Conservation (phyloP, 1,139 yeast genomes). For the Hyphopichia wangnamkhiaoensis region DNA sequence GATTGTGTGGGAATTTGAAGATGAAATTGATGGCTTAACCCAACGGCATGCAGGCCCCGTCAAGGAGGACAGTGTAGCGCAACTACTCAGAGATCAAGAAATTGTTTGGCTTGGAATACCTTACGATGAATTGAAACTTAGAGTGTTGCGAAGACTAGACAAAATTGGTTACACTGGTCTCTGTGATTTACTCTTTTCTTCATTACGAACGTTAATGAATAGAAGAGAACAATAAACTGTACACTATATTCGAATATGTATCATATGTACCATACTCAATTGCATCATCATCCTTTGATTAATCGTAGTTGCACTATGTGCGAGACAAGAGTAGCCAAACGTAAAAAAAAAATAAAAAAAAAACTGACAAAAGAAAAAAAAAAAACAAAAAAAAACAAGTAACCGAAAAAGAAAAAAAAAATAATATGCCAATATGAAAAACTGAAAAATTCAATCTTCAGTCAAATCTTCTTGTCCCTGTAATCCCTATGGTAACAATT, state of each 20-base stretch:
- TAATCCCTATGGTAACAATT: not conserved
- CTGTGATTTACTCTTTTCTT: conserved; percentile 45
- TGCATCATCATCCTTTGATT: not conserved
- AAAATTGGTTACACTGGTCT: conserved; percentile 42
- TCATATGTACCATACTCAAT: not conserved
- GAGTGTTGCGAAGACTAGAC: conserved; percentile 37
- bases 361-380: not conserved
- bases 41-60: conserved; percentile 50
- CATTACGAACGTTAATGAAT: conserved; percentile 42
- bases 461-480: not conserved
- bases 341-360: no score
- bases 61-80: conserved; percentile 29
- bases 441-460: no score
- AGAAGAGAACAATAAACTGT: conserved; percentile 12
- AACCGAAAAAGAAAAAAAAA: no score
- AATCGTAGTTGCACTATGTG: not conserved
- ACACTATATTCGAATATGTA: not conserved
- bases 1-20: conserved; percentile 51
- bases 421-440: no score
- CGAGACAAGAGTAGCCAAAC: not conserved
- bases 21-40: conserved; percentile 25
- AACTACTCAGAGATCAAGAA: conserved; percentile 19
- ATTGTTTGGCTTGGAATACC: conserved; percentile 29
- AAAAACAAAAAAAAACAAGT: no score
- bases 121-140: conserved; percentile 41